These are phyloP conservation scores for Tetradesmus obliquus DNA, from an alignment of 139 green algal species.

Conservation along the genomic window DNA sequence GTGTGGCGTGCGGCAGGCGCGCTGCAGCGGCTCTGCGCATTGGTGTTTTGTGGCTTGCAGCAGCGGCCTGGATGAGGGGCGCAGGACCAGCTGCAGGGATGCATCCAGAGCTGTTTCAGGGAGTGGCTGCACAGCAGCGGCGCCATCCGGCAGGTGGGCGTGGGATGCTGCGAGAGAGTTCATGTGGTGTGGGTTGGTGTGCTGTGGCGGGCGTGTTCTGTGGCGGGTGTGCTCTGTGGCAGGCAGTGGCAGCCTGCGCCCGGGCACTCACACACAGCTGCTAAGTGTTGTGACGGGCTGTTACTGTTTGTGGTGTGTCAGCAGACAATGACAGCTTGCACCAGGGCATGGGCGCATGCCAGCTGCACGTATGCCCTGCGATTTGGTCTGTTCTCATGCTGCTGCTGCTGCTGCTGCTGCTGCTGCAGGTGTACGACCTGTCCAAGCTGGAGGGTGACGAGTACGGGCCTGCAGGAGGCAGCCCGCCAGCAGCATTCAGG, in stretches of 20 bases:
- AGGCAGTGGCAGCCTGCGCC: no score
- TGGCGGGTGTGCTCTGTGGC: no score
- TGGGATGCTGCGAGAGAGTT: not conserved
- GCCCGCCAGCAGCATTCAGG: not conserved
- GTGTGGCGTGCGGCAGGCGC: not conserved
- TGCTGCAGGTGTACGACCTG: slow-evolving; percentile 84
- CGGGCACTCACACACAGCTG: no score
- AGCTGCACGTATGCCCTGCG: no score
- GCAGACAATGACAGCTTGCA: no score
- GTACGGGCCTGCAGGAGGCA: slow-evolving; percentile 29
- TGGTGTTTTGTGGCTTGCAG: not conserved
- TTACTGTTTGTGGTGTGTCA: no score
- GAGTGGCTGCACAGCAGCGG: slow-evolving; percentile 82
- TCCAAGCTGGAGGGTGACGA: slow-evolving; percentile 79
- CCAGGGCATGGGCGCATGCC: no score
- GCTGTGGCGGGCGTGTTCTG: not conserved
- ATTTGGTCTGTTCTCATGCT: not conserved
- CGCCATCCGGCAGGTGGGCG: slow-evolving; percentile 68
- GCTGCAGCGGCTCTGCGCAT: not conserved
- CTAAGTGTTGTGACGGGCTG: no score
- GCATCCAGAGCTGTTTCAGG: slow-evolving; percentile 89
- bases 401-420: not conserved
- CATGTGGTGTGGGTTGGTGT: not conserved
- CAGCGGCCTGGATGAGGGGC: slow-evolving; percentile 44
- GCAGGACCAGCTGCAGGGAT: slow-evolving; percentile 80